These are phyloP conservation scores for Flaveria linearis DNA, from an alignment of 129 eudicot genomes.

Conservation along the genomic window DNA sequence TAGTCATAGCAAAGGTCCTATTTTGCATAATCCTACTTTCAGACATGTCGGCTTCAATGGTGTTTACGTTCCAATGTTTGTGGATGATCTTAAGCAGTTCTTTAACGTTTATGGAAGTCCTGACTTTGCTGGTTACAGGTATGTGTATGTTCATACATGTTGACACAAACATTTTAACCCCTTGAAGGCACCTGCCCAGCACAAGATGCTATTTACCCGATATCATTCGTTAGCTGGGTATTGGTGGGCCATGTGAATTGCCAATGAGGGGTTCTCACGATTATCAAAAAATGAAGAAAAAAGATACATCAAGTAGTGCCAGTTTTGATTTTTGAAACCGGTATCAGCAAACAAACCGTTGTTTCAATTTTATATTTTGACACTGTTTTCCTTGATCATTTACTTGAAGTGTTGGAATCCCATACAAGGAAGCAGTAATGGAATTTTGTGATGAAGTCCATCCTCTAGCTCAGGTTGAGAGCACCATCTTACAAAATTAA, in stretches of 20 bases:
- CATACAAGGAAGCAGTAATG: conserved; percentile 84
- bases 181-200: neutral
- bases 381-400: conserved; percentile 23
- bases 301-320: too few relatives aligned
- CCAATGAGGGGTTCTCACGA: too few relatives aligned
- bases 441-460: conserved; percentile 72
- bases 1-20: conserved; percentile 84
- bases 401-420: conserved; percentile 68
- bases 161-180: neutral
- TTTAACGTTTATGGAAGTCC: conserved; percentile 61
- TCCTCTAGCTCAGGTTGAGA: conserved; percentile 79
- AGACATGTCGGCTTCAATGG: conserved; percentile 75
- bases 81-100: conserved; percentile 72
- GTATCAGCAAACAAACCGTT: neutral
- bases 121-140: conserved; percentile 91
- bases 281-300: too few relatives aligned
- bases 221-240: neutral
- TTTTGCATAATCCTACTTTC: conserved; percentile 76
- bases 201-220: neutral
- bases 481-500: conserved; percentile 18
- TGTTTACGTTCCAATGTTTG: conserved; percentile 76
- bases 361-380: neutral
- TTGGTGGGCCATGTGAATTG: neutral
- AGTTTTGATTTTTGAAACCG: neutral
- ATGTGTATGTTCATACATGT: conserved; percentile 12